A percentile compares a stretch with the other conserved stretches of the same genome.
These are phyloP conservation scores for Pestalotiopsis sp. DNA, from an alignment of 2,329 filamentous ascomycete species.

Conservation along the genomic window DNA sequence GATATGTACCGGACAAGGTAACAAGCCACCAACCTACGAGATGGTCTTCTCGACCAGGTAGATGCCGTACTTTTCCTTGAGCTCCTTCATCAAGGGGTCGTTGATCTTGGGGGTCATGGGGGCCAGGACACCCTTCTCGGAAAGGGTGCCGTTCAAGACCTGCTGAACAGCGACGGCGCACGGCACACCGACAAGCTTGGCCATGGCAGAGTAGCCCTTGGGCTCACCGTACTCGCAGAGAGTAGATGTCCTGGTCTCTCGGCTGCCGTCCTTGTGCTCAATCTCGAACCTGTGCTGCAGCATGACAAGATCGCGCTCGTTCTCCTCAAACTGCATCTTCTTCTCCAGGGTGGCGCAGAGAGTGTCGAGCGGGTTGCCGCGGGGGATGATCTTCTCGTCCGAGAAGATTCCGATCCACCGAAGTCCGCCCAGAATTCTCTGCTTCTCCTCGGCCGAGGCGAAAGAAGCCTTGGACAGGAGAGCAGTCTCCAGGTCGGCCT, in stretches of 20 bases:
- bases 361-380: constrained; percentile 81
- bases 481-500: constrained; percentile 71
- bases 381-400: constrained; percentile 67
- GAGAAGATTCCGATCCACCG: constrained; percentile 73
- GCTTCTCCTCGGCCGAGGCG: constrained; percentile 66
- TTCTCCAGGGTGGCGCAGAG: constrained; percentile 84
- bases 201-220: constrained; percentile 80
- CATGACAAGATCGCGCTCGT: constrained; percentile 78
- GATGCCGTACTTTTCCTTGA: constrained; percentile 29
- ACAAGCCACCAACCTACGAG: not conserved
- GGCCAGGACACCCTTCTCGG: constrained; percentile 73
- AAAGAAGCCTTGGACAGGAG: constrained; percentile 78
- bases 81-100: constrained; percentile 58
- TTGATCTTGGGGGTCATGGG: constrained; percentile 73
- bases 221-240: constrained; percentile 81
- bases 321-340: constrained; percentile 86
- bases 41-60: constrained; percentile 7
- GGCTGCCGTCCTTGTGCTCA: constrained; percentile 76
- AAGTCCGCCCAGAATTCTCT: constrained; percentile 70
- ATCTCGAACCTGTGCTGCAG: constrained; percentile 84
- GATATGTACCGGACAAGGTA: not conserved
- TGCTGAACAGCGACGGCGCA: constrained; percentile 70
- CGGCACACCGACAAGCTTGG: constrained; percentile 76
- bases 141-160: constrained; percentile 74
- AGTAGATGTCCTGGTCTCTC: constrained; percentile 77